Base-by-base conservation (phyloP, 2,329 filamentous ascomycete genomes). In the Zymoseptoria passerinii region DNA sequence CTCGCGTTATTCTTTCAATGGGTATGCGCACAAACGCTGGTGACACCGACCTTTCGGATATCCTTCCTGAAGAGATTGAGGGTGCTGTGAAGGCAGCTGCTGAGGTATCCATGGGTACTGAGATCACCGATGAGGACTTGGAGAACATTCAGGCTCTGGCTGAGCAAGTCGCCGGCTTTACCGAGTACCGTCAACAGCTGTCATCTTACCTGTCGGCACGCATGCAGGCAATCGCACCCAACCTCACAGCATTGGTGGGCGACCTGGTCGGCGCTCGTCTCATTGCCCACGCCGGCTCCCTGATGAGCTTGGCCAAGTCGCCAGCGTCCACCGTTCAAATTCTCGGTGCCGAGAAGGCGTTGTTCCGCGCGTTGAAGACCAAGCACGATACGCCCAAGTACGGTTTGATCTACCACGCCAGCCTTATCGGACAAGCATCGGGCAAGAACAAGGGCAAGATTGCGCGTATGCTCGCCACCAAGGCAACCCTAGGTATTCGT, bases 381-480 rank as follows among this genome's bases (percentile, higher is more conserved):
- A 97, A 99, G 83, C 92, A 97, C 76, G 91, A 96, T 72, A 99
- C 94, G 48, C 94, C 94, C 72, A 99, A 97, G 78, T 99, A 97
- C 71, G 94, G 94, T 82, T 82, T 95, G 65, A 90, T 95, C 73
- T 95, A 94, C 78, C 89, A 95, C 76, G 88, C 89, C 53, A 94
- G 90, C 28, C 83, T 99, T 51, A 95, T 99, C 65, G 95, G 94
- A 50, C 94, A 99, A 78, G 94, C 94, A 28, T 95, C 90, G 19
- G 94, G 94, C 70, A 92, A 90, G 80, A 97, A 97, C 81, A 99
- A 99, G 86, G 94, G 94, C 69, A 99, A 99, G 82, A 96, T 99
- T 71, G 94, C 94, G 49, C 90, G 94, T 82, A 91, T 96, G 81
- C 83, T 99, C 61, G 89, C 94, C 53, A 88, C 92, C 67, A 97